A percentile compares a stretch with the other conserved stretches of the same genome.
These are phyloP conservation scores for Diaporthe sp. DNA, from an alignment of 2,329 filamentous ascomycete species.

Conservation along the genomic window DNA sequence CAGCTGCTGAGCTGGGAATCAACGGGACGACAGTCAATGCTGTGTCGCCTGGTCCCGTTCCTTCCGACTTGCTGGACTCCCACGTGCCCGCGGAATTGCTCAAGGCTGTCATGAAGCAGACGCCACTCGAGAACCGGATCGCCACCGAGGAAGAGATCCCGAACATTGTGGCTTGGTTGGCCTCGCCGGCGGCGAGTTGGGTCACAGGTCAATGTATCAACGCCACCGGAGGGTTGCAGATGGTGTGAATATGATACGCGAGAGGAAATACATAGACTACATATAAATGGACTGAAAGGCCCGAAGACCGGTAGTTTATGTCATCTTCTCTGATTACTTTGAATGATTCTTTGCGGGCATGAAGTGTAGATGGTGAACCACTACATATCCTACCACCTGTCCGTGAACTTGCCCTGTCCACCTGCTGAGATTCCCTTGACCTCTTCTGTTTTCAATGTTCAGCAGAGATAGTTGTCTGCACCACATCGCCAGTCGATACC, in stretches of 20 bases:
- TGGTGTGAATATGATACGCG: constrained; percentile 34
- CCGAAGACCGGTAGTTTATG: too few species aligned
- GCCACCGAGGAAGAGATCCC: constrained; percentile 65
- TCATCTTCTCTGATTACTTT: too few species aligned
- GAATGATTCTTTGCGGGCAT: too few species aligned
- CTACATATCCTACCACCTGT: too few species aligned
- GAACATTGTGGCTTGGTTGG: constrained; percentile 65
- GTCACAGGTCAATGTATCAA: constrained; percentile 66
- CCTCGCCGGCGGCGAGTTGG: constrained; percentile 59
- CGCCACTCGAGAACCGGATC: constrained; percentile 60
- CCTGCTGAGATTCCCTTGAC: too few species aligned
- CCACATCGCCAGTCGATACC: too few species aligned
- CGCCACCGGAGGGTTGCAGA: constrained; percentile 57
- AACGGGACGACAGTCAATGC: constrained; percentile 70
- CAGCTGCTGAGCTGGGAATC: constrained; percentile 67
- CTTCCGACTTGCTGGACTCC: constrained; percentile 53
- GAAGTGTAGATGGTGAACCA: too few species aligned
- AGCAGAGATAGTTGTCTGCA: too few species aligned
- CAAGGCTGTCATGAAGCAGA: constrained; percentile 58
- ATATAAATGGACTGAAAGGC: too few species aligned
- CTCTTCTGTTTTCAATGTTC: too few species aligned
- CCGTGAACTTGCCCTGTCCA: too few species aligned
- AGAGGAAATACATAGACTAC: not conserved
- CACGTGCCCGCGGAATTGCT: constrained; percentile 63
- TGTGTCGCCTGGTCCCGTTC: constrained; percentile 68